phyloP scores from a whole-genome alignment of 768 basidiomycete genomes.

The Tylopilus subfusipes region DNA sequence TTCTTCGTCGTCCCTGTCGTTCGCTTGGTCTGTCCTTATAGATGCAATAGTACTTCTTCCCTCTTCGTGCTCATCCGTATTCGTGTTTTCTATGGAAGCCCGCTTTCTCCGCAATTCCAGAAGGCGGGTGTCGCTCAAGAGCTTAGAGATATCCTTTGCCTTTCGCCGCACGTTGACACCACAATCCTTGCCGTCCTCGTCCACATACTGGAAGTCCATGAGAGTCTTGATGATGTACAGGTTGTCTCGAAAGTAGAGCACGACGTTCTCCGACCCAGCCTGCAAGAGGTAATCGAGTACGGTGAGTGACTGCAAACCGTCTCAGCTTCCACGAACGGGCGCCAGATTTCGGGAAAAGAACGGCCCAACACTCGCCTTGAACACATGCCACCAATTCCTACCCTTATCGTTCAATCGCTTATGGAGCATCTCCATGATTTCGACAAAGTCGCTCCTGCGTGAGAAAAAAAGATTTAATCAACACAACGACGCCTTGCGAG shows the following conservation, averaged over 20 bases:
- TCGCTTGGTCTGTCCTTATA: too few species aligned
- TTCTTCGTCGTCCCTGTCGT: constrained; percentile 76
- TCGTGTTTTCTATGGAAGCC: constrained; percentile 70
- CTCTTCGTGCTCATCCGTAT: constrained; percentile 34
- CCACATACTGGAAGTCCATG: constrained; percentile 96
- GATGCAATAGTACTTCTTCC: too few species aligned
- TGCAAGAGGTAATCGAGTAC: constrained; percentile 95
- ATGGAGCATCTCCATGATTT: constrained; percentile 99
- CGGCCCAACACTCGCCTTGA: constrained; percentile 66
- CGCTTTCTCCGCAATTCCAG: constrained; percentile 79
- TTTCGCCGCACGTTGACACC: constrained; percentile 97
- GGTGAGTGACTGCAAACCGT: constrained; percentile 64
- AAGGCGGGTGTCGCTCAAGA: constrained; percentile 80
- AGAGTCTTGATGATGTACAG: constrained; percentile 97
- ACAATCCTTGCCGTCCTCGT: constrained; percentile 95
- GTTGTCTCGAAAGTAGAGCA: constrained; percentile 97
- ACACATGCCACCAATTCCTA: constrained; percentile 99
- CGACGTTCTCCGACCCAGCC: constrained; percentile 96
- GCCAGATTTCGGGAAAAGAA: not conserved
- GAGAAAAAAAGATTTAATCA: not conserved
- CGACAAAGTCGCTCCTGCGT: constrained; percentile 86
- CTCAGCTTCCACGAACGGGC: constrained; percentile 8
- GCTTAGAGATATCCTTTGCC: constrained; percentile 96
- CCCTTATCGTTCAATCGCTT: constrained; percentile 98
- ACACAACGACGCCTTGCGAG: not conserved